A percentile compares a stretch with the other conserved stretches of the same genome.
phyloP scores from a whole-genome alignment of 2,329 filamentous ascomycete genomes.

The Exophiala spinifera region DNA sequence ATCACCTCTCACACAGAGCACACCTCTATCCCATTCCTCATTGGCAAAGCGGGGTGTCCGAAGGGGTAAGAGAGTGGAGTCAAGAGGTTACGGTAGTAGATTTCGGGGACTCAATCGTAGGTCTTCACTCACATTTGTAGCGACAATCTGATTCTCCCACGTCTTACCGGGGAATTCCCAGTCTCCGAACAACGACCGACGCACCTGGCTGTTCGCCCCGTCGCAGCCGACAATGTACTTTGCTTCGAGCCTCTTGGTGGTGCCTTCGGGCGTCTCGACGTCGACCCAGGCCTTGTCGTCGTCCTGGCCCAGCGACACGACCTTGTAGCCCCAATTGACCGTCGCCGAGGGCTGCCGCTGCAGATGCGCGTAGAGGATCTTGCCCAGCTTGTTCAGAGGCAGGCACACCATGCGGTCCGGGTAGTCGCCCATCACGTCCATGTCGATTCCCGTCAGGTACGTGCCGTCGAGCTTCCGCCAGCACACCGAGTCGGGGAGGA shows the following conservation, averaged over 20 bases:
- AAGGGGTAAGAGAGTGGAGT: no score
- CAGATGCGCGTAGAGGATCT: slow-evolving; percentile 42
- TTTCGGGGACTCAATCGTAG: not conserved
- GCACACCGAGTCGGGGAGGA: slow-evolving; percentile 41
- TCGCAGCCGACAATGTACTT: slow-evolving; percentile 46
- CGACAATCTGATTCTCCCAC: slow-evolving; percentile 27
- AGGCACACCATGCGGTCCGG: slow-evolving; percentile 43
- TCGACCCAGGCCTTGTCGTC: slow-evolving; percentile 18
- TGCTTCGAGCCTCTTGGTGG: slow-evolving; percentile 24
- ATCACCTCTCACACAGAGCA: no score
- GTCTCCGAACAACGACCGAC: slow-evolving; percentile 17
- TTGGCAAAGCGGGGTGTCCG: no score
- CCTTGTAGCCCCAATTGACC: slow-evolving; percentile 46
- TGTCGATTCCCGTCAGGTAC: slow-evolving; percentile 34
- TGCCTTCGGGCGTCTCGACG: slow-evolving; percentile 19
- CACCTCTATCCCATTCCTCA: no score
- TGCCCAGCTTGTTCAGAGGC: slow-evolving; percentile 44
- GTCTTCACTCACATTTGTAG: slow-evolving; percentile 26
- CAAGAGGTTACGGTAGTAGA: not conserved
- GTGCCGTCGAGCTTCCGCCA: slow-evolving; percentile 45
- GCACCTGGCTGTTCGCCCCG: slow-evolving; percentile 21
- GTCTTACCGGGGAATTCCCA: slow-evolving; percentile 21
- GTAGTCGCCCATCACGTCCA: slow-evolving; percentile 32
- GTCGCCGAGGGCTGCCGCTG: slow-evolving; percentile 34
- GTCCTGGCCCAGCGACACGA: slow-evolving; percentile 23